Evolutionary conservation across 2,329 filamentous ascomycete genomes (phyloP).

Genomic region (Drechslerella coelobrocha): DNA sequence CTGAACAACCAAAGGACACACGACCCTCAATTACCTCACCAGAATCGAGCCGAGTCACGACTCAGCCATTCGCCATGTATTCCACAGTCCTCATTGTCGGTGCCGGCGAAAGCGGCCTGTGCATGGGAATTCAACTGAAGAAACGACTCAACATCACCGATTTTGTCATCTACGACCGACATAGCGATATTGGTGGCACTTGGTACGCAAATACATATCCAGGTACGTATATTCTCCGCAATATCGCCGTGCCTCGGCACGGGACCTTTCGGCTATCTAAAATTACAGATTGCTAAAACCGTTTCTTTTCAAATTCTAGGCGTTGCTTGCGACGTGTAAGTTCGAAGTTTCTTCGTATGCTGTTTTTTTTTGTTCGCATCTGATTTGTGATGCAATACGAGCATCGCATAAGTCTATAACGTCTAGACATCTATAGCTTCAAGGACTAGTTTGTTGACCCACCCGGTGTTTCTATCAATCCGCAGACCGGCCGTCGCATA

Average conservation of each 20-base stretch:
- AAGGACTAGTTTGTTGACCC: not conserved
- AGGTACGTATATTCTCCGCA: conserved; percentile 56
- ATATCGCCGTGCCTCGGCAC: not conserved
- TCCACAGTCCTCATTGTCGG: conserved; percentile 67
- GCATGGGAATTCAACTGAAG: conserved; percentile 67
- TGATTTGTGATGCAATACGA: not conserved
- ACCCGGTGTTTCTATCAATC: too few relatives aligned
- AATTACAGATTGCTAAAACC: not conserved
- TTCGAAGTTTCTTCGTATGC: not conserved
- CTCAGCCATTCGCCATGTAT: conserved; percentile 57
- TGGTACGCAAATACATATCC: conserved; percentile 71
- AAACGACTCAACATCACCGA: conserved; percentile 67
- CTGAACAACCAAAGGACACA: too few relatives aligned
- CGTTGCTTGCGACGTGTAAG: conserved; percentile 65
- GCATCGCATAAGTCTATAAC: too few relatives aligned
- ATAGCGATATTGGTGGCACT: conserved; percentile 67
- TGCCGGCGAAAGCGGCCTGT: conserved; percentile 69
- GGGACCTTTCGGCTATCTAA: conserved; percentile 6
- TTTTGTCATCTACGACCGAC: conserved; percentile 68
- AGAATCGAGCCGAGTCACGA: too few relatives aligned
- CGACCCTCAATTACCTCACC: too few relatives aligned
- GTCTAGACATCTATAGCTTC: conserved; percentile 4
- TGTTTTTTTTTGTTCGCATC: not conserved
- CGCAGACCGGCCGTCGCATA: conserved; percentile 65
- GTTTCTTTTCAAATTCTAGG: conserved; percentile 40